Base-by-base conservation (phyloP, 2,329 filamentous ascomycete genomes). In the Diplocarpon rosae region DNA sequence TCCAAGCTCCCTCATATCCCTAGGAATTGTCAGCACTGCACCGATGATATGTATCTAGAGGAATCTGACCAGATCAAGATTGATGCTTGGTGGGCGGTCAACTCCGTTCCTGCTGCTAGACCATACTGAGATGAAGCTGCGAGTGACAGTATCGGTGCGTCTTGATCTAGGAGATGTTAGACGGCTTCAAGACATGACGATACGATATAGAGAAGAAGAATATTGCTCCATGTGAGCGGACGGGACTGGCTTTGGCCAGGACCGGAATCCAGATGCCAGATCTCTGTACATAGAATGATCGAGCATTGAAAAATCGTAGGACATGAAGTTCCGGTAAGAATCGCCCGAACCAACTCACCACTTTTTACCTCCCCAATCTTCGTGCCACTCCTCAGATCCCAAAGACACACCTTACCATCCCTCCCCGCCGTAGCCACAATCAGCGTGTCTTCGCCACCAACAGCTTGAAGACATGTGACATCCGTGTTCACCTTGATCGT, bases 91-190 rank as follows among this genome's bases (percentile, higher is more conserved):
- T 78, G 71, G 53, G 80, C 75, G 33, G 76, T 73, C 31, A 85
- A 68, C 57, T 90, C 85, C 1, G 84, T 87, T 28, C 85, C 85
- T 7, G 79, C 77, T 16, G 80, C 83, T 14, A 90, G 65, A 3
- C 76, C 70, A 53, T 78, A 74, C 12, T 71, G 72, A 10, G 64
- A 58, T 9, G 69, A 74, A 51, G 78, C 69, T 1, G 81, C 80
- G 38, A 90, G 65, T 12, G 83, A 80, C 11, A 82, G 67, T 13
- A 90, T 70, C 10, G 78, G 63, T 28, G 68, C 67, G 37, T 67
- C 65, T 43, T 67, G 63, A 33, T 66, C 69, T 68, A 37, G 33
- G 15, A 15, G 13, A 29, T 31, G n/a, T 33, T 12, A 45, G 28
- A 12, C 15, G 24, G 20, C 6, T 7, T 39, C 42, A 10, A 43